Evolutionary conservation across 2,329 filamentous ascomycete species (phyloP).

Genomic region (Arachnopeziza araneosa): DNA sequence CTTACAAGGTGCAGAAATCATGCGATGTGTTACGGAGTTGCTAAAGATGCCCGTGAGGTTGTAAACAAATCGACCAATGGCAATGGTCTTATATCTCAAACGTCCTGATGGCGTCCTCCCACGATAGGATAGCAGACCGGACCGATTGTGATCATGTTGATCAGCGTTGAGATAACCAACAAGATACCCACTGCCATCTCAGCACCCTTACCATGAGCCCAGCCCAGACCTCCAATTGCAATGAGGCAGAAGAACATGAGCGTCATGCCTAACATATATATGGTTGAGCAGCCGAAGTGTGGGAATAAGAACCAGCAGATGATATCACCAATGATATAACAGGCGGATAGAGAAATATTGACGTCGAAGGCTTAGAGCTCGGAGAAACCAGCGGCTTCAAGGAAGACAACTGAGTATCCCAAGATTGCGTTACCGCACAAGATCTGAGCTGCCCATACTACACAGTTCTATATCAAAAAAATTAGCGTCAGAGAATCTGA

Average conservation of each 20-base stretch:
- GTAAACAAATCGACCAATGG: slow-evolving; percentile 65
- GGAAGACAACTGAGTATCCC: slow-evolving; percentile 60
- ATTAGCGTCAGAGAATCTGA: neutral
- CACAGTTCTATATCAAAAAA: slow-evolving; percentile 27
- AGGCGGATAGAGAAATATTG: slow-evolving; percentile 25
- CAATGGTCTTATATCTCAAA: slow-evolving; percentile 83
- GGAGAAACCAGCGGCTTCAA: slow-evolving; percentile 52
- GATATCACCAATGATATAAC: slow-evolving; percentile 46
- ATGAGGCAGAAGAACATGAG: slow-evolving; percentile 70
- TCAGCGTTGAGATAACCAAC: slow-evolving; percentile 74
- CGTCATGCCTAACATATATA: slow-evolving; percentile 72
- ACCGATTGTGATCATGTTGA: slow-evolving; percentile 80
- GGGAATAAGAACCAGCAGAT: slow-evolving; percentile 43
- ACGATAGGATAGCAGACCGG: slow-evolving; percentile 86
- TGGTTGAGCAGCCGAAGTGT: slow-evolving; percentile 42
- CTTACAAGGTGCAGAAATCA: slow-evolving; percentile 79
- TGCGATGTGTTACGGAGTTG: slow-evolving; percentile 77
- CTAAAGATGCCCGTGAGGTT: slow-evolving; percentile 75
- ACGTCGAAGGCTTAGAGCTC: slow-evolving; percentile 49
- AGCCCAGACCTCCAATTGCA: slow-evolving; percentile 57
- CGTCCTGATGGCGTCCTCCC: slow-evolving; percentile 77
- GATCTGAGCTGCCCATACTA: slow-evolving; percentile 59
- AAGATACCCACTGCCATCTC: slow-evolving; percentile 47
- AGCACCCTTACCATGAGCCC: slow-evolving; percentile 29
- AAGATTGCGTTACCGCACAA: slow-evolving; percentile 57